Base-by-base conservation (phyloP, 108 stramenopile genomes). In the Pseudonitzschia multiseries region DNA sequence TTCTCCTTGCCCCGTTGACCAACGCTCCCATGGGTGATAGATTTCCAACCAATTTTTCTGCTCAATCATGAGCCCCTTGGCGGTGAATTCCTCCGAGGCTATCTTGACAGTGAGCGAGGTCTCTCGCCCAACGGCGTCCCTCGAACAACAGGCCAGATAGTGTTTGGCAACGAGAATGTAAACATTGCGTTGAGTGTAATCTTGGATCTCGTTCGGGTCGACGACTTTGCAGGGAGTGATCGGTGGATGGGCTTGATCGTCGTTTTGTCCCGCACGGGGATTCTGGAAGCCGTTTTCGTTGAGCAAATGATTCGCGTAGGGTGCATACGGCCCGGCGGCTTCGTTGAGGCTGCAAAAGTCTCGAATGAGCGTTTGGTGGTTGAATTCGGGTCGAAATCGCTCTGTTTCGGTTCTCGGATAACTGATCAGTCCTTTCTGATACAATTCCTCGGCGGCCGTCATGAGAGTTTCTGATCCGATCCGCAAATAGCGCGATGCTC, bases 361-460 rank as follows among this genome's bases (percentile, higher is more conserved):
- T 54, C 85, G 89, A 8, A 97, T 77, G 22, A 93, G 70, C 9
- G 82, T 84, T 42, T 71, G 73, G 62, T 97, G 91, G 72, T 97
- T 83, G 65, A 96, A 93, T 46, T 96, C 95, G 14, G 89, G 86
- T 41, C 91, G 84, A 79, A 99, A 99, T 22, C 71, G 81, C 78
- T 98, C 96, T 2, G 99, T 99, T 78, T 99, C 99, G 0, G 99
- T 99, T 56, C 99, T 83, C 20, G 99, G 99, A 77, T 99, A 99
- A 61, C 84, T 87, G 65, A 99, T 91, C 53, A 84, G 88, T 54
- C 99, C 99, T 57, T 90, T 73, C 67, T 96, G 87, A 75, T 99
- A 98, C 18, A 99, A 78, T 65, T 82, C 84, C 81, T 99, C 99
- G 13, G 99, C 99, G 8, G 94, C 96, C 33, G 81, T 60, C 97